Base-by-base conservation (phyloP, 345 rosid species). In the Salix suchowensis region DNA sequence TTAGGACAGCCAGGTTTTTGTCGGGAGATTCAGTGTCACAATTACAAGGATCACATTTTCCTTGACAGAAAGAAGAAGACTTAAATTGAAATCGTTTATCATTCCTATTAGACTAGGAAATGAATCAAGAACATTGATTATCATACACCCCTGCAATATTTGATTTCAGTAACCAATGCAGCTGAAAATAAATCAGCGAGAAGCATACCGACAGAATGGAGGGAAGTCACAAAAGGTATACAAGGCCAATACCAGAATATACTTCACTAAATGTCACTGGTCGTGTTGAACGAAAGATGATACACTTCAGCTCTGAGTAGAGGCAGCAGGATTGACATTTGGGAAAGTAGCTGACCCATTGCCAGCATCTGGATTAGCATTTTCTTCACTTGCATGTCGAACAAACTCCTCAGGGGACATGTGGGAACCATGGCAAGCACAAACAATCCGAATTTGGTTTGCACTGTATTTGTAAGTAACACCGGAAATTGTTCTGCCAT, bases 351-450 rank as follows among this genome's bases (percentile, higher is more conserved):
- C 81, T 81, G 87, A 80, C 72, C 89, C 88, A 44, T 68, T 71
- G 76, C 84, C 85, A 75, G 84, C 76, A 19, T 92, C 96, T 0
- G 89, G 87, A 74, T 82, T 81, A 34, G 77, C 80, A 67, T 81
- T 79, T 80, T 90, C 97, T 52, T 92, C 97, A 15, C 87, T 91
- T 64, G 99, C 99, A 46, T 96, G 99, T 65, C 87, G 80, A 34
- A 92, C 89, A 86, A 96, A 96, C 82, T 96, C 99, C 81, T 96
- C 98, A 1, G 97, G 98, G 39, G 90, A 87, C 98, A 94, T 85
- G 76, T 96, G 99, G 5, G 78, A 71, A 72, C 99, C 88, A n/a
- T 96, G 99, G 77, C 99, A 96, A 79, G 98, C 99, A 32, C 99
- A 96, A 15, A 96, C 99, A 10, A 96, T 93, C 83, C 81, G 87